Conservation (phyloP, 1,284 basidiomycete species). For the Trichosporon ovoides region DNA sequence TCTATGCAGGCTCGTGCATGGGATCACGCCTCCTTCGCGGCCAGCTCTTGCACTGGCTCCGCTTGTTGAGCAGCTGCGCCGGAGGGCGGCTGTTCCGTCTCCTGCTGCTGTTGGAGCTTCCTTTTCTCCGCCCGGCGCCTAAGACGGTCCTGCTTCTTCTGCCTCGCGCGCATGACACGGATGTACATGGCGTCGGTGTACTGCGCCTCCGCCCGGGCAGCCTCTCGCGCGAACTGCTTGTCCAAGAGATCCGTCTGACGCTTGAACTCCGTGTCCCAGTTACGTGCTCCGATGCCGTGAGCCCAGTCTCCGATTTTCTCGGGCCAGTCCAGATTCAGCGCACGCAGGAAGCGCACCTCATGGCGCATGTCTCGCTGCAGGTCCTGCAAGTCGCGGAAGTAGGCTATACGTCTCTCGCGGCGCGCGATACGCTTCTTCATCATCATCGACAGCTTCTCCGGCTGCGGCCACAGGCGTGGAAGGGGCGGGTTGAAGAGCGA, state of each 20-base stretch:
- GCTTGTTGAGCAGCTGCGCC: too few relatives aligned
- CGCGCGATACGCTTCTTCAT: constrained; percentile 57
- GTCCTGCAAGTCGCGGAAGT: constrained; percentile 44
- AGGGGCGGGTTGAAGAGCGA: constrained; percentile 61
- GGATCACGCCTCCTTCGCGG: too few relatives aligned
- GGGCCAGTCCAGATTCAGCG: neutral
- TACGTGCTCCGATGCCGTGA: neutral
- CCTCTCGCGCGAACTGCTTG: neutral
- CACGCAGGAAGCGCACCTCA: constrained; percentile 58
- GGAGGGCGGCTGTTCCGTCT: too few relatives aligned
- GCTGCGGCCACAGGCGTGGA: constrained; percentile 71
- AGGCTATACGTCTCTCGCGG: constrained; percentile 53
- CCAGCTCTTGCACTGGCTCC: neutral
- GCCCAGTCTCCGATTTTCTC: constrained; percentile 7
- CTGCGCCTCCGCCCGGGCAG: neutral
- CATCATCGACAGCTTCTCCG: constrained; percentile 61
- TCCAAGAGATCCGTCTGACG: neutral
- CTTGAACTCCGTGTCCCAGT: constrained; percentile 6
- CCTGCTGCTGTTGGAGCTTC: neutral
- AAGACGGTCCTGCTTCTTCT: neutral
- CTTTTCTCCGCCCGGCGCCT: neutral
- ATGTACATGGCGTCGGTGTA: neutral
- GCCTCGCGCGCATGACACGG: neutral
- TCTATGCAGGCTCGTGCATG: too few relatives aligned
- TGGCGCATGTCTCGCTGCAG: constrained; percentile 52